phyloP scores from a whole-genome alignment of 2,329 filamentous ascomycete species.

The Colletotrichum melonis region DNA sequence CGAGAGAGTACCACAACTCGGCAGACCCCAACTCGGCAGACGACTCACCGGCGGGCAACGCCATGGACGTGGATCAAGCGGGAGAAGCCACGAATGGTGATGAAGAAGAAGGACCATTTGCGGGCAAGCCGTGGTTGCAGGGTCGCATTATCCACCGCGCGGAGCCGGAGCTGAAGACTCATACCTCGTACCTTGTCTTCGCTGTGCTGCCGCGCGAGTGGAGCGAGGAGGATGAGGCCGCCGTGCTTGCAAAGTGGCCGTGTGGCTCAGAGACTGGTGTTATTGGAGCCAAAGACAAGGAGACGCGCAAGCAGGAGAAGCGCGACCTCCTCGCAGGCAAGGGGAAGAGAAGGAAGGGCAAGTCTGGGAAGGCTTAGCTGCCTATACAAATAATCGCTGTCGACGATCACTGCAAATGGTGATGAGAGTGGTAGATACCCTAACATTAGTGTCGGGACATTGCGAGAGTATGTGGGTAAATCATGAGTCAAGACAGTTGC shows the following conservation, averaged over 20 bases:
- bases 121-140: constrained; percentile 73
- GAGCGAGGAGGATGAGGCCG: constrained; percentile 83
- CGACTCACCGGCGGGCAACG: constrained; percentile 47
- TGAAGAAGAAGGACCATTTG: constrained; percentile 39
- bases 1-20: constrained; percentile 70
- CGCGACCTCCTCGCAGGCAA: constrained; percentile 61
- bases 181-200: constrained; percentile 97
- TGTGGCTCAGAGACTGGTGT: constrained; percentile 64
- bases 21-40: constrained; percentile 41
- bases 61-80: constrained; percentile 54
- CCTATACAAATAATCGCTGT: background rate
- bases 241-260: constrained; percentile 73
- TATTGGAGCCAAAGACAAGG: constrained; percentile 65
- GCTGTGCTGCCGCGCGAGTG: constrained; percentile 89
- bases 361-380: constrained; percentile 3
- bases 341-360: constrained; percentile 34
- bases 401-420: background rate
- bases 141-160: constrained; percentile 83
- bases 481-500: background rate
- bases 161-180: constrained; percentile 91
- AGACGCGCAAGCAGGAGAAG: constrained; percentile 67
- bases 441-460: constrained; percentile 26
- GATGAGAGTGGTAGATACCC: constrained; percentile 30
- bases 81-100: constrained; percentile 41
- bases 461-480: constrained; percentile 8